Evolutionary conservation across 192 early-diverging fungal genomes (phyloP), one percentile per base, ranked within the genome.

Genomic region (Entomortierella chlamydospora): DNA sequence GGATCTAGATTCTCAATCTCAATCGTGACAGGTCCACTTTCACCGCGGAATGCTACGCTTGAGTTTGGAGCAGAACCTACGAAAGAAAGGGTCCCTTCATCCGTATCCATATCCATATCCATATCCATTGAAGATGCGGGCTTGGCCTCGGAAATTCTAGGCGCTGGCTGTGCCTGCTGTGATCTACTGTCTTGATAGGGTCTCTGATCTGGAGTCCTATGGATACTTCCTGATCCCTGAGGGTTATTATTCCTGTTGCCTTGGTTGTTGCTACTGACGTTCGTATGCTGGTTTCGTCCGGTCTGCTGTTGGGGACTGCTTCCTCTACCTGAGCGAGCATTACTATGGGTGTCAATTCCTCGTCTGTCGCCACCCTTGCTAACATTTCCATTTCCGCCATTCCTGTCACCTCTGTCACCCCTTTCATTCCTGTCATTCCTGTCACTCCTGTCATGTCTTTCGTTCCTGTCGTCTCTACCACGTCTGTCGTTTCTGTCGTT

Each of bases 1-100:
- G 78, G 83, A 61, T 87, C 86, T 22, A 87, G 59, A 39, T 84
- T 84, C 34, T 73, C 83, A 60, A 87, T 83, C 47, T 86, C 67
- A 10, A 87, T 68, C 37, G 60, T 81, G 10, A 81, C 74, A 37
- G 86, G 86, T 0, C 86, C 86, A 43, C 83, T 80, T 61, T 85
- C 86, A 11, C 86, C 86, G 23, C 81, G 61, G 68, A 87, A 79
- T 7, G 62, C 43, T 49, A 79, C 76, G 41, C 30, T 70, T 2
- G 63, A 23, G 17, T 61, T 61, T n/a, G 67, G 76, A 28, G 76
- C 76, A 10, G 68, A 69, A 29, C 76, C 76, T 28, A 51, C 57
- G 68, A 79, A 69, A 18, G 62, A 45, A 7, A 79, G 45, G 39
- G 53, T 45, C 4, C n/a, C 17, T 30, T 47, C 50, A 8, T 66